Evolutionary conservation across 257 asterid genomes (phyloP).

Genomic region (Solanum okadae): DNA sequence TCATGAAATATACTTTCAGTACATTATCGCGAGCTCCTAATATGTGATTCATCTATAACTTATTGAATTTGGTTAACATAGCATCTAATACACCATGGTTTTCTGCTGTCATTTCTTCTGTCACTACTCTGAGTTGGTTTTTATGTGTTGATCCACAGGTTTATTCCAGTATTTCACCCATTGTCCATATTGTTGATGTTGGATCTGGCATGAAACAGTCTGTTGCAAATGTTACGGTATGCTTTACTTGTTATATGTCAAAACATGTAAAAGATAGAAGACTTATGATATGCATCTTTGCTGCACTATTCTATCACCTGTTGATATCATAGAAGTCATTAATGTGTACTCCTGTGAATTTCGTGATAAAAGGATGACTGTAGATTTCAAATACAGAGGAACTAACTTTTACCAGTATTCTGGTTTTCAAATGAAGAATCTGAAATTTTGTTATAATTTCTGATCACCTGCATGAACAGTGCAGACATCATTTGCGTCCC

Average conservation of each 20-base stretch:
- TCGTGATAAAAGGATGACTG: neutral
- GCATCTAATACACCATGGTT: neutral
- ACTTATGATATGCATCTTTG: neutral
- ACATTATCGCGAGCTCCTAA: neutral
- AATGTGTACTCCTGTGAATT: neutral
- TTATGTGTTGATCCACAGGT: slow-evolving; percentile 32
- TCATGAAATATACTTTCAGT: neutral
- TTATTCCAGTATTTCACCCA: slow-evolving; percentile 82
- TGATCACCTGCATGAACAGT: neutral
- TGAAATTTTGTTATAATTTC: neutral
- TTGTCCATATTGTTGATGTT: slow-evolving; percentile 81
- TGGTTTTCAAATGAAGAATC: neutral
- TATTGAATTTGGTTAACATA: neutral
- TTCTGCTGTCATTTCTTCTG: neutral
- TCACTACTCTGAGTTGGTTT: neutral
- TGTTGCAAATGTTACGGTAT: slow-evolving; percentile 74
- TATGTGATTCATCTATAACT: neutral
- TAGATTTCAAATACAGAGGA: neutral
- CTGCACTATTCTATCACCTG: neutral
- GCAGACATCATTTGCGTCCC: neutral
- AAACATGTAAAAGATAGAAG: neutral
- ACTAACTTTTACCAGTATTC: neutral
- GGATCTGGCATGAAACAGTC: slow-evolving; percentile 72
- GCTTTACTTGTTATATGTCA: slow-evolving; percentile 14
- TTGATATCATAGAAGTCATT: neutral